Evolutionary conservation across 805 yeast species (phyloP).

Genomic region (Wickerhamomyces canadensis): DNA sequence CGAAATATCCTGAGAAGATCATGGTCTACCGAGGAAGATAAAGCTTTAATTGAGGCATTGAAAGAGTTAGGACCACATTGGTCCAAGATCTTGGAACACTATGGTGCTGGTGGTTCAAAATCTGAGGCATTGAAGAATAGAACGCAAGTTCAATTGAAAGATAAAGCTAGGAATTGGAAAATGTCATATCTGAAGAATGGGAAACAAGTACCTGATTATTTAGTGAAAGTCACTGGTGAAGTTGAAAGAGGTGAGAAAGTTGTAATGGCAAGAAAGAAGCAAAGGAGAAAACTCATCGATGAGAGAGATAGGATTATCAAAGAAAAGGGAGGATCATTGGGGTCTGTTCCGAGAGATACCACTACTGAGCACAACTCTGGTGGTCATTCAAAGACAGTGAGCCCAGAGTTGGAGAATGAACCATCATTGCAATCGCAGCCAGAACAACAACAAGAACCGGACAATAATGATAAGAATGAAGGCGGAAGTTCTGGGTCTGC

Average conservation of each 20-base stretch:
- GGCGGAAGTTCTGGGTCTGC: too few relatives aligned
- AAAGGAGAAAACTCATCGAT: slow-evolving; percentile 10
- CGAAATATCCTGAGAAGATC: slow-evolving; percentile 46
- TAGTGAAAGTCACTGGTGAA: slow-evolving; percentile 85
- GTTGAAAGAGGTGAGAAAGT: slow-evolving; percentile 48
- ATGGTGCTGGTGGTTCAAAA: slow-evolving; percentile 89
- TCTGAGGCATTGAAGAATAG: slow-evolving; percentile 82
- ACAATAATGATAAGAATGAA: too few relatives aligned
- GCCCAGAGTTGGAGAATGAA: too few relatives aligned
- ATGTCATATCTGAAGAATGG: slow-evolving; percentile 75
- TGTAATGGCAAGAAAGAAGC: slow-evolving; percentile 25
- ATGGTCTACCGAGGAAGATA: slow-evolving; percentile 90
- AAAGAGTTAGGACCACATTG: slow-evolving; percentile 85
- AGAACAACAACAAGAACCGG: too few relatives aligned
- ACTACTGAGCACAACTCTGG: too few relatives aligned
- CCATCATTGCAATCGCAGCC: too few relatives aligned
- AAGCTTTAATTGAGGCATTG: slow-evolving; percentile 74
- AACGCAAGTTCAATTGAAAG: slow-evolving; percentile 88
- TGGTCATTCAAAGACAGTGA: too few relatives aligned
- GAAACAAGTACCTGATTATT: slow-evolving; percentile 71
- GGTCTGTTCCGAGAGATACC: too few relatives aligned
- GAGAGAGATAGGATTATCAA: slow-evolving; percentile 3
- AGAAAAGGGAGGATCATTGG: not conserved
- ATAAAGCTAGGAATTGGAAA: slow-evolving; percentile 95
- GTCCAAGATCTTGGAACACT: slow-evolving; percentile 84